These are phyloP conservation scores for Botrytis porri DNA, from an alignment of 2,329 filamentous ascomycete species.

Conservation along the genomic window DNA sequence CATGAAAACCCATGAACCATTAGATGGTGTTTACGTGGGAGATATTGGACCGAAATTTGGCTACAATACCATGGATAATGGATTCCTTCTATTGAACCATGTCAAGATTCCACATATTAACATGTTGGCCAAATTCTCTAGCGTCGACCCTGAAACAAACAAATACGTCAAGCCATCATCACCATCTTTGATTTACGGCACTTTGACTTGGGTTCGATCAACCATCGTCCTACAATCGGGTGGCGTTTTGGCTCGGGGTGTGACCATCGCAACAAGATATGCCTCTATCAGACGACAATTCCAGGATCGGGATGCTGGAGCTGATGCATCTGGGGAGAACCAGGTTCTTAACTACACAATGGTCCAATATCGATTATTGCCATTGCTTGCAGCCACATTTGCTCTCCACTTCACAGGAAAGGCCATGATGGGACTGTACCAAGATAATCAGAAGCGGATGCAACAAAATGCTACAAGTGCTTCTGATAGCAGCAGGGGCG, in stretches of 20 bases:
- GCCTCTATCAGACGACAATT: conserved; percentile 73
- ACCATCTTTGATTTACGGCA: conserved; percentile 69
- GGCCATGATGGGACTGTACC: conserved; percentile 71
- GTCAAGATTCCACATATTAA: conserved; percentile 71
- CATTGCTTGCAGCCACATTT: conserved; percentile 69
- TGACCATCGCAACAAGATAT: conserved; percentile 75
- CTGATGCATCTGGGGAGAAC: conserved; percentile 59
- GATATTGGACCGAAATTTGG: conserved; percentile 80
- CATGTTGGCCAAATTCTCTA: conserved; percentile 70
- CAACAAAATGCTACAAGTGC: conserved; percentile 41
- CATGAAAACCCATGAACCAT: conserved; percentile 64
- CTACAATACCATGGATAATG: conserved; percentile 81
- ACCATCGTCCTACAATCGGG: conserved; percentile 73
- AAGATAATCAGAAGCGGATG: conserved; percentile 70
- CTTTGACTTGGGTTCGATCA: conserved; percentile 71
- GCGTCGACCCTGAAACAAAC: conserved; percentile 64
- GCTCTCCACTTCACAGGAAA: conserved; percentile 78
- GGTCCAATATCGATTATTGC: conserved; percentile 71
- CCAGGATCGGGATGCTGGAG: conserved; percentile 66
- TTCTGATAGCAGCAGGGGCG: conserved; percentile 49
- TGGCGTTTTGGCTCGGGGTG: conserved; percentile 67
- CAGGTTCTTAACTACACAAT: conserved; percentile 79
- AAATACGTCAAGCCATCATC: conserved; percentile 66
- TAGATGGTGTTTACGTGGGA: conserved; percentile 69
- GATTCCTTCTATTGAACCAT: conserved; percentile 73